Conservation (phyloP, 306 rosid species). For the Prunus persica region Prunus_persica_NCBIv2 NC_034013.1:18187501-18188000, state of each 20-base stretch:
- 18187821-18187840: neutral
- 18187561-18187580: neutral
- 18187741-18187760: slow-evolving; percentile 11
- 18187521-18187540: neutral
- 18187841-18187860: neutral
- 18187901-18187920: neutral
- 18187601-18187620: neutral
- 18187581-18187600: neutral
- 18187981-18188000: neutral
- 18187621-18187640: neutral
- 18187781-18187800: neutral
- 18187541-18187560: neutral
- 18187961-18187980: too few relatives aligned
- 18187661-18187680: neutral
- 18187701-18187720: neutral
- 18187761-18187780: neutral
- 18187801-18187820: neutral
- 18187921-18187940: neutral
- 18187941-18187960: neutral
- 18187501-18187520: neutral
- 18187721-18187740: slow-evolving; percentile 6
- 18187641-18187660: neutral
- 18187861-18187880: neutral
- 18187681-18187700: neutral
- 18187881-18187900: slow-evolving; percentile 9